Evolutionary conservation across 2,329 filamentous ascomycete genomes (phyloP).

Genomic region (Trichoderma sp.): DNA sequence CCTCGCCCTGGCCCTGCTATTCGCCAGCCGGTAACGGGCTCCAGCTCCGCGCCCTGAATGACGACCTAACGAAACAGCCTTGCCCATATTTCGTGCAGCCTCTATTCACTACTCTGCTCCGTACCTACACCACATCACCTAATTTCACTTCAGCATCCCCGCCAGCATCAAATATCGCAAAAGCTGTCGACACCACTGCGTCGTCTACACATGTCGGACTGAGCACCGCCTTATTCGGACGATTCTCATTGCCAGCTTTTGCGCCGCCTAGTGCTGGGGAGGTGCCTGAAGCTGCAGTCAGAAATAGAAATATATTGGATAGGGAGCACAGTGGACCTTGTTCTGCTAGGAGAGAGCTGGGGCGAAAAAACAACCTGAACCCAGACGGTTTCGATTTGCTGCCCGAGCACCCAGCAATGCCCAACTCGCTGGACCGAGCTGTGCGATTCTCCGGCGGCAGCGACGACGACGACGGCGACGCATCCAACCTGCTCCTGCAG

Average conservation of each 20-base stretch:
- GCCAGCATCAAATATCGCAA: neutral
- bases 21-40: conserved; percentile 1
- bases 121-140: neutral
- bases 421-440: conserved; percentile 55
- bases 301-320: neutral
- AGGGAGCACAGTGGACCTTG: neutral
- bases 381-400: neutral
- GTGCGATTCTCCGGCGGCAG: conserved; percentile 56
- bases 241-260: neutral
- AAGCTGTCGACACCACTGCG: neutral
- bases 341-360: neutral
- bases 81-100: conserved; percentile 2
- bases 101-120: neutral
- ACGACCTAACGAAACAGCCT: conserved; percentile 13
- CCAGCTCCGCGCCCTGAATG: conserved; percentile 16
- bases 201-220: neutral
- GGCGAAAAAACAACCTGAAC: neutral
- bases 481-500: conserved; percentile 42
- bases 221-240: neutral
- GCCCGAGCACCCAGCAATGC: conserved; percentile 31
- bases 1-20: neutral
- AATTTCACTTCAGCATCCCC: neutral
- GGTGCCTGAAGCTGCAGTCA: neutral
- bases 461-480: conserved; percentile 36
- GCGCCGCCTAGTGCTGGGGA: neutral